Conservation (phyloP, 192 early-diverging fungal species). For the Coemansia sp. region DNA sequence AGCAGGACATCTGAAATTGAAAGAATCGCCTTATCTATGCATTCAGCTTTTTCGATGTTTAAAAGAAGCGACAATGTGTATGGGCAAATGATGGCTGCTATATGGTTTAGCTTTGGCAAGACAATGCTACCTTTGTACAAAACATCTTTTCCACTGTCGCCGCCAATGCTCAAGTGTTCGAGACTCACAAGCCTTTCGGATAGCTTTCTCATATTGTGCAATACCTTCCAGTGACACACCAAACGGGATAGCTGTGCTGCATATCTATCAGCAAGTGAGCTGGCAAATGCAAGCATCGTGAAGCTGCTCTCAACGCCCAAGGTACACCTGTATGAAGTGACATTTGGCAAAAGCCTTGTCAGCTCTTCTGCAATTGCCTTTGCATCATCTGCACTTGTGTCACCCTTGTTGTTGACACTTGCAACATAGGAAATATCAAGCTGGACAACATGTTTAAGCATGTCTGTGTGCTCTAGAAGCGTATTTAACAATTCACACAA, state of each 20-base stretch:
- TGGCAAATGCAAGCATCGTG: neutral
- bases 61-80: neutral
- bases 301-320: neutral
- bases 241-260: neutral
- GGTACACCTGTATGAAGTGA: neutral
- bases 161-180: neutral
- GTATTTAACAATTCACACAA: neutral
- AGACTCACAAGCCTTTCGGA: neutral
- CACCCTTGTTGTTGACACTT: neutral
- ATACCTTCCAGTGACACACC: neutral
- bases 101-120: neutral
- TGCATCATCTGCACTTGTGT: slow-evolving; percentile 1
- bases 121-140: neutral
- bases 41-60: neutral
- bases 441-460: neutral
- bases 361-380: neutral
- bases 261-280: neutral
- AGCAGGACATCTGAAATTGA: neutral
- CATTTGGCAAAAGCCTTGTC: neutral
- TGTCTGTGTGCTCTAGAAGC: neutral
- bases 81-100: neutral
- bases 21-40: neutral
- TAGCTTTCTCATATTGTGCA: neutral
- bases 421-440: neutral
- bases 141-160: neutral